phyloP scores from a whole-genome alignment of 78 protist species.

The Pigoraptor vietnamica region DNA sequence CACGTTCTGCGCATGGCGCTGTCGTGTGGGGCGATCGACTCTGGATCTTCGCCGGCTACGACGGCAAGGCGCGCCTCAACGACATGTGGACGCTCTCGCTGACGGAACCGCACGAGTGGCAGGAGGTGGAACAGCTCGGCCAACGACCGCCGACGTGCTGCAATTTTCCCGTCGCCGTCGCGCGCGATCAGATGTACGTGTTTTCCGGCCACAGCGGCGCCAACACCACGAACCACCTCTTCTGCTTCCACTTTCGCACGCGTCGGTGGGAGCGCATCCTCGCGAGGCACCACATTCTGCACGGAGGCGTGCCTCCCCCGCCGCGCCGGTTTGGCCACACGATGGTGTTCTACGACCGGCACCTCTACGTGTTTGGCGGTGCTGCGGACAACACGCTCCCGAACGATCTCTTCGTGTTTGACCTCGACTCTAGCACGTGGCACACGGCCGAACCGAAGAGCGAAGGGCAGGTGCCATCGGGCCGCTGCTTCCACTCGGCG shows the following conservation, averaged over 20 bases:
- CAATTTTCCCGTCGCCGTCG: neutral
- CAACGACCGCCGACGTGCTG: neutral
- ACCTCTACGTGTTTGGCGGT: neutral
- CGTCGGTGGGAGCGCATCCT: too few relatives aligned
- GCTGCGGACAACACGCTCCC: conserved; percentile 1
- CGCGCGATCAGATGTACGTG: neutral
- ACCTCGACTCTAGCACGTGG: neutral
- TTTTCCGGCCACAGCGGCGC: neutral
- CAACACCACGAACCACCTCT: neutral
- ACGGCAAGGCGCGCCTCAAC: neutral
- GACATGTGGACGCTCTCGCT: neutral
- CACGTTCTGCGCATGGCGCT: neutral
- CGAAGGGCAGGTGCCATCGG: neutral
- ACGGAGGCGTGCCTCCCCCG: neutral
- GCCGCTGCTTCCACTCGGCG: conserved; percentile 4
- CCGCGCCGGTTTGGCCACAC: conserved; percentile 17
- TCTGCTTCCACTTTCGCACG: neutral
- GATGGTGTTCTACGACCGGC: neutral
- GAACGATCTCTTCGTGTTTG: neutral
- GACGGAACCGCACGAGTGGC: neutral
- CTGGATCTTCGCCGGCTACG: neutral
- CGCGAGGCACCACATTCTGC: neutral
- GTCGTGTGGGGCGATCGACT: neutral
- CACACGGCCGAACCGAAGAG: neutral
- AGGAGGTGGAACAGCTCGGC: neutral